phyloP scores from a whole-genome alignment of 306 rosid genomes.

The Casuarina cunninghamiana region DNA sequence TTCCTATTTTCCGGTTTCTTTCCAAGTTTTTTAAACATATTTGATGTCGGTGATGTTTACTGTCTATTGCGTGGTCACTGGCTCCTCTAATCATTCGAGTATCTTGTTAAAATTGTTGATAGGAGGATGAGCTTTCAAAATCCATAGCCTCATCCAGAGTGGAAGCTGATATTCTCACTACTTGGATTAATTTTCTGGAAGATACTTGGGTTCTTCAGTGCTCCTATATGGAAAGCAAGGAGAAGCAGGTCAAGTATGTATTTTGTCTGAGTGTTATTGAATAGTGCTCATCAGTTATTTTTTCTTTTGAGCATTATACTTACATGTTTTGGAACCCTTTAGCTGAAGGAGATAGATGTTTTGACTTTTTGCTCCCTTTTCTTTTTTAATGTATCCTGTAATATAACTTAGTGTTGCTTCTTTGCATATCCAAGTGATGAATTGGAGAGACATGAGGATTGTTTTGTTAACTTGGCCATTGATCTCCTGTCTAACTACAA shows the following conservation, averaged over 20 bases:
- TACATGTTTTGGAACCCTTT: constrained; percentile 4
- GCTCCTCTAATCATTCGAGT: constrained; percentile 14
- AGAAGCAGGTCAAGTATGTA: constrained; percentile 83
- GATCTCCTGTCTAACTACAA: constrained; percentile 77
- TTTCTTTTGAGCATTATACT: constrained; percentile 7
- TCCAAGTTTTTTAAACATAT: constrained; percentile 7
- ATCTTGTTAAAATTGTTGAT: constrained; percentile 32
- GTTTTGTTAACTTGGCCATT: constrained; percentile 70
- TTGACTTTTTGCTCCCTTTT: constrained; percentile 6
- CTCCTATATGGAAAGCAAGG: constrained; percentile 62
- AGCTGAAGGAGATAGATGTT: constrained; percentile 9
- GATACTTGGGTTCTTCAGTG: constrained; percentile 87
- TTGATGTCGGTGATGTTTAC: constrained; percentile 7
- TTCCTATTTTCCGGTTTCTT: constrained; percentile 10
- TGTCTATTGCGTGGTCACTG: constrained; percentile 1
- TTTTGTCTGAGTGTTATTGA: constrained; percentile 26
- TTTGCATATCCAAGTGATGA: constrained; percentile 68
- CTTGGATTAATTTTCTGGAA: constrained; percentile 95
- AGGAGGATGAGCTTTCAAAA: constrained; percentile 88
- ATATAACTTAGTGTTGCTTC: constrained; percentile 17
- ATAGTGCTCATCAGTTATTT: constrained; percentile 18
- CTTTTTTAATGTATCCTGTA: constrained; percentile 19
- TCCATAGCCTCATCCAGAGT: constrained; percentile 65
- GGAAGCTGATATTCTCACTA: constrained; percentile 79
- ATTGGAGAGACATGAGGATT: constrained; percentile 83